A percentile compares a stretch with the other conserved stretches of the same genome.
phyloP scores from a whole-genome alignment of 176 grass and related monocot species.

The Secale cereale region DNA sequence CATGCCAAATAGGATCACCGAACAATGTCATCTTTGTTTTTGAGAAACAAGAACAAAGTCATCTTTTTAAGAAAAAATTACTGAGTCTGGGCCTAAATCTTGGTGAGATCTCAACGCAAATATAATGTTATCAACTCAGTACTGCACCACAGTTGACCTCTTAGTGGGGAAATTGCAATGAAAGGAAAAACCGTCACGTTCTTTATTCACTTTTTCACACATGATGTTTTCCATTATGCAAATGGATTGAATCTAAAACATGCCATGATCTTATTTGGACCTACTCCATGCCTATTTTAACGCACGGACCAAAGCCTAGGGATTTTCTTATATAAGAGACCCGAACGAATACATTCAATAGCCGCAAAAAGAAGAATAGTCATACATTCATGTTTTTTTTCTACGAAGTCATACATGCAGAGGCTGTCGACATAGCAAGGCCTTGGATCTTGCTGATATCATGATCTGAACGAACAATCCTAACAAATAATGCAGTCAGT shows the following conservation, averaged over 20 bases:
- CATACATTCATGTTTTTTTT: too few relatives aligned
- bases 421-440: neutral
- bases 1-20: too few relatives aligned
- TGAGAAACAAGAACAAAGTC: too few relatives aligned
- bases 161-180: too few relatives aligned
- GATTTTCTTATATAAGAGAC: neutral
- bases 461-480: neutral
- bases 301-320: neutral
- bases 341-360: neutral
- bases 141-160: neutral
- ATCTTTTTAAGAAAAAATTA: too few relatives aligned
- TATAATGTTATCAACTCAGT: neutral
- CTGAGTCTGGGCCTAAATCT: too few relatives aligned
- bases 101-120: neutral
- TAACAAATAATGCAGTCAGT: conserved; percentile 21
- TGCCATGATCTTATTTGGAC: too few relatives aligned
- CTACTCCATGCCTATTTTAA: neutral
- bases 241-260: too few relatives aligned
- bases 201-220: neutral
- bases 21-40: too few relatives aligned
- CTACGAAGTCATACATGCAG: too few relatives aligned
- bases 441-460: neutral
- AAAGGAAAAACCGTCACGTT: neutral
- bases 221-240: neutral
- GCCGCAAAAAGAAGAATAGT: too few relatives aligned